A percentile compares a stretch with the other conserved stretches of the same genome.
Evolutionary conservation across 768 basidiomycete species (phyloP).

Genomic region (Boletales sp.): DNA sequence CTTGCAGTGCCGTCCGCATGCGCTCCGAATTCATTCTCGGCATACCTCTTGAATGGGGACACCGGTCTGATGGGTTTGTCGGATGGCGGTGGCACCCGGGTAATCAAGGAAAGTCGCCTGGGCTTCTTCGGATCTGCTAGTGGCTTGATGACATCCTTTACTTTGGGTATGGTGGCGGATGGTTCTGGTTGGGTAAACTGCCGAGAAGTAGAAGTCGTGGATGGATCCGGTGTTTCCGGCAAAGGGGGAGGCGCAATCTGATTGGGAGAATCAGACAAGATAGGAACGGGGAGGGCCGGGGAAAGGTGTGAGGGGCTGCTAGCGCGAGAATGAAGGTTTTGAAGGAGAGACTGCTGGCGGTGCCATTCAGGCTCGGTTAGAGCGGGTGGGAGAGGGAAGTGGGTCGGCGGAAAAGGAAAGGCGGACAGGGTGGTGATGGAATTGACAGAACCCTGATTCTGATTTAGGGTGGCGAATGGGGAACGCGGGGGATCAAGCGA

Average conservation of each 20-base stretch:
- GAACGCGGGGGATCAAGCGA: constrained; percentile 24
- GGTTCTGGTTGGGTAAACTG: background rate
- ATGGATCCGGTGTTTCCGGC: constrained; percentile 3
- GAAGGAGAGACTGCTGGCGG: constrained; percentile 24
- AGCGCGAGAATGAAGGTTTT: constrained; percentile 17
- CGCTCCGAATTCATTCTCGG: constrained; percentile 35
- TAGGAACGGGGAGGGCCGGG: constrained; percentile 4
- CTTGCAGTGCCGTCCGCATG: constrained; percentile 16
- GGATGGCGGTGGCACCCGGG: constrained; percentile 12
- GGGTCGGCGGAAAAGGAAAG: constrained; percentile 70
- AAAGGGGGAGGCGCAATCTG: constrained; percentile 2
- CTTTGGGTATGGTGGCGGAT: no score
- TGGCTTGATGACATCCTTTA: background rate
- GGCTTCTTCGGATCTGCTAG: constrained; percentile 10
- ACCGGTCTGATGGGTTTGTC: constrained; percentile 15
- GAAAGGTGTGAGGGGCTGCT: constrained; percentile 12
- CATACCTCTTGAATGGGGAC: constrained; percentile 19
- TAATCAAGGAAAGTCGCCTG: constrained; percentile 21
- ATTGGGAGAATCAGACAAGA: constrained; percentile 21
- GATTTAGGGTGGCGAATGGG: constrained; percentile 14
- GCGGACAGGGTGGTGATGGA: constrained; percentile 69
- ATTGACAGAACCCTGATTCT: constrained; percentile 30
- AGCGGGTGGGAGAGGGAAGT: constrained; percentile 60
- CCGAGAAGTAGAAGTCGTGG: constrained; percentile 1
- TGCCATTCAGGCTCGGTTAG: constrained; percentile 24